Evolutionary conservation across 1,284 basidiomycete genomes (phyloP).

Genomic region (Papiliotrema nemorosa): DNA sequence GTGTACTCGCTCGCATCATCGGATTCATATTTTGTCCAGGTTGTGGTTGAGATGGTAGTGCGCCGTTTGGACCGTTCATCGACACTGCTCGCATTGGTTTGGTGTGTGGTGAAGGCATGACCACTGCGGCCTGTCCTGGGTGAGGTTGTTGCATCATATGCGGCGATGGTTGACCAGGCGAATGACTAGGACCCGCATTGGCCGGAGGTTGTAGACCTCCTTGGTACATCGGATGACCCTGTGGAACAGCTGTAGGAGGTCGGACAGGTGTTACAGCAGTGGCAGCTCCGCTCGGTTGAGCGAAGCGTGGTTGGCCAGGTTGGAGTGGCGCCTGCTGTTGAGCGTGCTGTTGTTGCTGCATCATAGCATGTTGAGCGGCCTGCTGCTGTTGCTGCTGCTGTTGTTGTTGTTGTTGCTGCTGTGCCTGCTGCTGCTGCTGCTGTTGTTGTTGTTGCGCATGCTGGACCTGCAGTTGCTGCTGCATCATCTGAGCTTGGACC

Average conservation of each 20-base stretch:
- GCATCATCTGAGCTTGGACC: conserved; percentile 24
- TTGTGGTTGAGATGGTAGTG: background rate
- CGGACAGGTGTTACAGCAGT: conserved; percentile 14
- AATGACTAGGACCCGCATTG: conserved; percentile 19
- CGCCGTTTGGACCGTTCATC: background rate
- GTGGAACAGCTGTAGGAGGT: conserved; percentile 2
- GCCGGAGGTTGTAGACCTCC: conserved; percentile 10
- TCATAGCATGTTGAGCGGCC: too few relatives aligned
- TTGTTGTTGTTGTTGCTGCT: conserved; percentile 10
- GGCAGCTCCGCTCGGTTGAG: conserved; percentile 7
- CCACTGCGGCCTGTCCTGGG: conserved; percentile 5
- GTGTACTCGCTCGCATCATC: background rate
- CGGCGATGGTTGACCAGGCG: conserved; percentile 29
- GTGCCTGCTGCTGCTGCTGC: too few relatives aligned
- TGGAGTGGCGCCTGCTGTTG: too few relatives aligned
- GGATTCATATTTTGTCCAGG: background rate
- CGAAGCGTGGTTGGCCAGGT: too few relatives aligned
- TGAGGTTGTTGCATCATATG: conserved; percentile 26
- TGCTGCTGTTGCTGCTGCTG: conserved; percentile 15
- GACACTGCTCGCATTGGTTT: background rate
- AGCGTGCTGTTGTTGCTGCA: too few relatives aligned
- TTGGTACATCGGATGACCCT: conserved; percentile 1
- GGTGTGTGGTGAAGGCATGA: conserved; percentile 26
- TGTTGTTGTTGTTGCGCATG: conserved; percentile 12
- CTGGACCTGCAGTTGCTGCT: conserved; percentile 15